Evolutionary conservation across 306 rosid genomes (phyloP).

Genomic region (Dalbergia cochinchinensis): DNA sequence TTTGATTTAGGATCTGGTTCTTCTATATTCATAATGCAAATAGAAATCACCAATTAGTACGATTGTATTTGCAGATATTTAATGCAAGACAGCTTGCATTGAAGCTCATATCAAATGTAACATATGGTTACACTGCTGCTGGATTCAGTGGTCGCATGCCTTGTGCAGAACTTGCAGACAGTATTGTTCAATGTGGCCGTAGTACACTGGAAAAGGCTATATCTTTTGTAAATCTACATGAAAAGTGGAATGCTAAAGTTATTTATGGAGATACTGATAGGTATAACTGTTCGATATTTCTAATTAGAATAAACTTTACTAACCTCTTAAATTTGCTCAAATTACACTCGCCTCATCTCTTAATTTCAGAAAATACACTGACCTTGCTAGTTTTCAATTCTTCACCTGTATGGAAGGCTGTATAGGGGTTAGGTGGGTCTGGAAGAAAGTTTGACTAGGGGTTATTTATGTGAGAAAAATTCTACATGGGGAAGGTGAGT

Average conservation of each 20-base stretch:
- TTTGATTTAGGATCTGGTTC: slow-evolving; percentile 34
- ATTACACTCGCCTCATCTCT: slow-evolving; percentile 13
- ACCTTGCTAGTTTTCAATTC: neutral
- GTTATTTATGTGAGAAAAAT: too few relatives aligned
- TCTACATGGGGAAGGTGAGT: too few relatives aligned
- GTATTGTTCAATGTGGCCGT: slow-evolving; percentile 96
- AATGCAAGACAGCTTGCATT: slow-evolving; percentile 94
- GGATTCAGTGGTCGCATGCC: slow-evolving; percentile 99
- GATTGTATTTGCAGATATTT: slow-evolving; percentile 70
- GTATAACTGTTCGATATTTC: slow-evolving; percentile 49
- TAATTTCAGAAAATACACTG: slow-evolving; percentile 18
- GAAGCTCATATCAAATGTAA: slow-evolving; percentile 95
- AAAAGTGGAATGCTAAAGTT: slow-evolving; percentile 90
- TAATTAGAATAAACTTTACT: slow-evolving; percentile 24
- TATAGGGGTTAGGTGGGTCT: neutral
- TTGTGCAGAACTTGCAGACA: slow-evolving; percentile 97
- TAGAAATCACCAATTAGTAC: slow-evolving; percentile 34
- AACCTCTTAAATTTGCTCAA: slow-evolving; percentile 13
- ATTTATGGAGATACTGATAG: slow-evolving; percentile 98
- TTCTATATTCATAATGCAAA: slow-evolving; percentile 33
- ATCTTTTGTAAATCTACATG: slow-evolving; percentile 81
- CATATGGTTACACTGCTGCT: slow-evolving; percentile 97
- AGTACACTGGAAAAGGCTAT: slow-evolving; percentile 88
- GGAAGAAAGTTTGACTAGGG: neutral
- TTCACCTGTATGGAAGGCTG: slow-evolving; percentile 24